Percentiles rank a stretch among this genome's conserved stretches.
phyloP scores from a whole-genome alignment of 176 grass and related monocot genomes.

The Eleusine indica region DNA sequence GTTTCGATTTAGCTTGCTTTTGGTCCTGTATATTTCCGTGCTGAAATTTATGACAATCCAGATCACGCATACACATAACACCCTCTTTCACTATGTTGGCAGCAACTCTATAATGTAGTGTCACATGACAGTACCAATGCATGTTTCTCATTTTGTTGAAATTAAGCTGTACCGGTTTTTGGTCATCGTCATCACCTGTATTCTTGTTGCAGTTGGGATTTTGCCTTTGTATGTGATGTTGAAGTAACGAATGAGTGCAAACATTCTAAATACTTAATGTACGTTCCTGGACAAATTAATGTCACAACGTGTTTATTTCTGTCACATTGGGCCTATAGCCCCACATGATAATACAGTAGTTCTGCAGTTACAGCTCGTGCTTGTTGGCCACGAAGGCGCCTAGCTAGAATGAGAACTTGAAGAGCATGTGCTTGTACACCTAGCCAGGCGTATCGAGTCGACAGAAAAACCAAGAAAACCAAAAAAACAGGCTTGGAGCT shows the following conservation, averaged over 20 bases:
- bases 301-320: background rate
- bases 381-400: background rate
- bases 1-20: conserved; percentile 22
- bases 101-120: background rate
- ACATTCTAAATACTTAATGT: background rate
- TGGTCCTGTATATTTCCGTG: conserved; percentile 34
- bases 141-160: background rate
- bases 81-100: background rate
- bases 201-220: background rate
- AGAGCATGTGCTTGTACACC: no score
- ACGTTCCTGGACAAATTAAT: no score
- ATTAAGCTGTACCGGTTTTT: background rate
- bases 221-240: background rate
- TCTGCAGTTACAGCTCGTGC: background rate
- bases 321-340: background rate
- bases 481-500: no score
- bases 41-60: background rate
- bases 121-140: background rate
- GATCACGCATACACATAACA: background rate
- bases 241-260: background rate
- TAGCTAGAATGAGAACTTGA: no score
- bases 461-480: no score
- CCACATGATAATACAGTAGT: background rate
- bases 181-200: background rate
- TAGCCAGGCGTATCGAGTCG: no score